Evolutionary conservation across 2,329 filamentous ascomycete species (phyloP).

Genomic region (Pseudopyrenochaeta lycopersici): DNA sequence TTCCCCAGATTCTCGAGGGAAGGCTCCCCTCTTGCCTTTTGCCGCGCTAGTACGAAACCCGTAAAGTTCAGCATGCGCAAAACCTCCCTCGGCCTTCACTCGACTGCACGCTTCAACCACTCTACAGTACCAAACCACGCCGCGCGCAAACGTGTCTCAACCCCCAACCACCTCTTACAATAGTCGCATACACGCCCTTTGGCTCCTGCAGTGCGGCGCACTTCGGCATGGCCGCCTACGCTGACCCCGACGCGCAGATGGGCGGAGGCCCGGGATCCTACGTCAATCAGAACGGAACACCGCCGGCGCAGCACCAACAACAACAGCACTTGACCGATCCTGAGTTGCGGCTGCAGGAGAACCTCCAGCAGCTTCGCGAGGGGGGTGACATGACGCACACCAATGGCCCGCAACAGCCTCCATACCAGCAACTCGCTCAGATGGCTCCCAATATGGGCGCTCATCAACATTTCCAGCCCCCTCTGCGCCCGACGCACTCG

Average conservation of each 20-base stretch:
- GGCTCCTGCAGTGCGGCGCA: slow-evolving; percentile 23
- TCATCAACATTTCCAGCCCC: slow-evolving; percentile 48
- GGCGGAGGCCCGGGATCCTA: slow-evolving; percentile 45
- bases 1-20: slow-evolving; percentile 6
- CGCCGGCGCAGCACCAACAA: slow-evolving; percentile 38
- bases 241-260: slow-evolving; percentile 46
- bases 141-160: slow-evolving; percentile 27
- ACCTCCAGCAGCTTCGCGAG: slow-evolving; percentile 45
- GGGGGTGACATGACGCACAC: slow-evolving; percentile 43
- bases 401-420: slow-evolving; percentile 34
- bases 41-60: slow-evolving; percentile 44
- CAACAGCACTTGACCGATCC: slow-evolving; percentile 43
- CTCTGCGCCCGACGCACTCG: slow-evolving; percentile 46
- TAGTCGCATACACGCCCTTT: slow-evolving; percentile 17
- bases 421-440: slow-evolving; percentile 37
- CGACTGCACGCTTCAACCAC: slow-evolving; percentile 27
- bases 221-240: slow-evolving; percentile 42
- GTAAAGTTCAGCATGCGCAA: slow-evolving; percentile 38
- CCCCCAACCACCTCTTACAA: slow-evolving; percentile 8
- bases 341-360: slow-evolving; percentile 46
- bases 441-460: slow-evolving; percentile 38
- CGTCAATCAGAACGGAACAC: slow-evolving; percentile 46
- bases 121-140: slow-evolving; percentile 28
- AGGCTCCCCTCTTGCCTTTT: slow-evolving; percentile 17
- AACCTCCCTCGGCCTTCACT: slow-evolving; percentile 37